Evolutionary conservation across 129 eudicot species (phyloP).

Genomic region (Glebionis coronaria): DNA sequence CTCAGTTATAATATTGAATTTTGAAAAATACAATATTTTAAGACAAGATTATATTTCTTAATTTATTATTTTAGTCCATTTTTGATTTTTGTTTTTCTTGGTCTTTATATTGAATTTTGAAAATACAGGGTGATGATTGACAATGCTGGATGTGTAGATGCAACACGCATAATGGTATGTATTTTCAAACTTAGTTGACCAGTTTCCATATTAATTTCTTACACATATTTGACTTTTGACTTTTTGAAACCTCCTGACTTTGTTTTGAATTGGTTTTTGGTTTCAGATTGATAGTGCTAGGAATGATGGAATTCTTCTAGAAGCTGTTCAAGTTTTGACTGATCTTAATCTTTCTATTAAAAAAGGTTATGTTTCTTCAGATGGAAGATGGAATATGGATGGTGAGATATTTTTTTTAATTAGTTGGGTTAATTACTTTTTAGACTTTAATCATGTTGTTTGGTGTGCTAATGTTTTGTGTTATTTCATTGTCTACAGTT

Average conservation of each 20-base stretch:
- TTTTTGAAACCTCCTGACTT: too few species aligned
- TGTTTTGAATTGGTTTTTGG: neutral
- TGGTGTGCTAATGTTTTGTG: conserved; percentile 25
- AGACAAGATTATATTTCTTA: too few species aligned
- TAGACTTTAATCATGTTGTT: conserved; percentile 20
- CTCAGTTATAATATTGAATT: too few species aligned
- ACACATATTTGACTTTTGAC: too few species aligned
- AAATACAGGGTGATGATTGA: conserved; percentile 76
- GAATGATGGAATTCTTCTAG: conserved; percentile 85
- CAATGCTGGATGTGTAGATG: conserved; percentile 73
- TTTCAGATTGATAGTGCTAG: conserved; percentile 83
- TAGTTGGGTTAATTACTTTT: neutral
- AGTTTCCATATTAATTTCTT: neutral
- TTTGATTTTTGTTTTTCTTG: conserved; percentile 11
- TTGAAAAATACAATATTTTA: too few species aligned
- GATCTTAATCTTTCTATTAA: conserved; percentile 87
- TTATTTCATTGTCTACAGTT: conserved; percentile 46
- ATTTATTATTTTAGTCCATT: conserved; percentile 26
- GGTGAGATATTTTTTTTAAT: conserved; percentile 46
- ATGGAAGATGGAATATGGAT: conserved; percentile 99
- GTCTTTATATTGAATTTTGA: conserved; percentile 1
- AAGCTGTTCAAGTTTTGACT: conserved; percentile 88
- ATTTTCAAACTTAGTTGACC: conserved; percentile 6
- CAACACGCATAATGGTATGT: conserved; percentile 78
- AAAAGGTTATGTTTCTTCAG: conserved; percentile 90